Base-by-base conservation (phyloP, 257 asterid genomes). In the Mitragyna speciosa region DNA sequence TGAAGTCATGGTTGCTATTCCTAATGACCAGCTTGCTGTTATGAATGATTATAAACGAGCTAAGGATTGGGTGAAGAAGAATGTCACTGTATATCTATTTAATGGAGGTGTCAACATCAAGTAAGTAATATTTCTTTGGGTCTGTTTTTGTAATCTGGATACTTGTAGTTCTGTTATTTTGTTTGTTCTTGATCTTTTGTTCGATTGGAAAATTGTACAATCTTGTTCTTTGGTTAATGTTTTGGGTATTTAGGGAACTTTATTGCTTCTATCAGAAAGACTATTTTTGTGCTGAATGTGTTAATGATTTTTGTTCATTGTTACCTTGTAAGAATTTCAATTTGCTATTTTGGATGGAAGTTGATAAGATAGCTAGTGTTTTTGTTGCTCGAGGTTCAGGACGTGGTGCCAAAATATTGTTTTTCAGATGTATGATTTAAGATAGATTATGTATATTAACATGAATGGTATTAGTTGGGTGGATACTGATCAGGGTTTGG, bases 1-100 rank as follows among this genome's bases (percentile, higher is more conserved):
- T 48, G 83, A 86, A 70, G 89, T 86, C 36, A 83, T 86, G 89
- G 65, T 86, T 43, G 89, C 85, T 74, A 86, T 86, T 45, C 89
- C 89, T 28, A 86, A 86, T 73, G 79, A 52, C 3, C 84, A 77
- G 77, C 82, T 86, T 68, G 68, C 30, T 28, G 76, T 16, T 78
- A 82, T 85, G 84, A 85, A 83, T 83, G 84, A 82, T 52, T 2
- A 72, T 72, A n/a, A 48, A 15, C 51, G 70, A 70, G 87, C 87
- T 65, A 82, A 75, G 68, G 30, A 68, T 31, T 86, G 87, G 86
- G 89, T 86, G 41, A 76, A 73, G 76, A 75, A 52, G 49, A 86
- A 83, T 78, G 72, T 86, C 28, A 48, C 84, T 31, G 48, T 70
- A 5, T 85, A 82, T 66, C 79, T 65, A 31, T 85, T 82, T 47